Evolutionary conservation across 2,329 filamentous ascomycete genomes (phyloP).

Genomic region (Sarocladium kiliense): DNA sequence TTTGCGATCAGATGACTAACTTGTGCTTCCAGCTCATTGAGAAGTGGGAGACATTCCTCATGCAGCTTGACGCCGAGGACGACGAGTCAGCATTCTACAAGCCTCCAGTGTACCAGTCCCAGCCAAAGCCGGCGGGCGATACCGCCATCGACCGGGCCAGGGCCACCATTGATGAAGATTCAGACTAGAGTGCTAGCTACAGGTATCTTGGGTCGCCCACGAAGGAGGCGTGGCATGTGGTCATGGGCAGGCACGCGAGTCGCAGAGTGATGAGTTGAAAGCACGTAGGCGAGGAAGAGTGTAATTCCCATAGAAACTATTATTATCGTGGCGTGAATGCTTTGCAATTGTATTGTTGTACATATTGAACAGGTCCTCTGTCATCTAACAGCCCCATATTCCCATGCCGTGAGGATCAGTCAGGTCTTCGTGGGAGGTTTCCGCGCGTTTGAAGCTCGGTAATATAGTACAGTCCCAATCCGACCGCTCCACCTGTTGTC

Average conservation of each 20-base stretch:
- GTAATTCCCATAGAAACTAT: neutral
- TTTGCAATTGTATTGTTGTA: conserved; percentile 21
- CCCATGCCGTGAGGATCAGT: neutral
- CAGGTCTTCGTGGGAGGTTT: neutral
- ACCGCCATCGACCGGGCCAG: conserved; percentile 57
- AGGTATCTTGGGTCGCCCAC: neutral
- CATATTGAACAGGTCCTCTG: conserved; percentile 23
- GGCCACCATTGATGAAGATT: conserved; percentile 55
- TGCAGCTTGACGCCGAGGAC: conserved; percentile 92
- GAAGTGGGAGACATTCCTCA: conserved; percentile 96
- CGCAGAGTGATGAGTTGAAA: conserved; percentile 3
- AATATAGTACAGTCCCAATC: conserved; percentile 12
- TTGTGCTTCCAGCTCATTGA: conserved; percentile 55
- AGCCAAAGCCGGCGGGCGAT: conserved; percentile 45
- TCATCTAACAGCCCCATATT: conserved; percentile 14
- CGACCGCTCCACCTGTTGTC: neutral
- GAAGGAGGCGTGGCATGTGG: conserved; percentile 4
- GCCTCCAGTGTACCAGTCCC: conserved; percentile 51
- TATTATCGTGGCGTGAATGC: conserved; percentile 3
- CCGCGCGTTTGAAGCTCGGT: conserved; percentile 7
- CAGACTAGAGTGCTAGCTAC: conserved; percentile 36
- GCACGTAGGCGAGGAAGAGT: neutral
- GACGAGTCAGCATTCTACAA: conserved; percentile 67
- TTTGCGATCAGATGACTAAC: conserved; percentile 15
- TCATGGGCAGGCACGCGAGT: neutral